Base-by-base conservation (phyloP, 208 protist genomes). In the Leishmania lainsoni region DNA sequence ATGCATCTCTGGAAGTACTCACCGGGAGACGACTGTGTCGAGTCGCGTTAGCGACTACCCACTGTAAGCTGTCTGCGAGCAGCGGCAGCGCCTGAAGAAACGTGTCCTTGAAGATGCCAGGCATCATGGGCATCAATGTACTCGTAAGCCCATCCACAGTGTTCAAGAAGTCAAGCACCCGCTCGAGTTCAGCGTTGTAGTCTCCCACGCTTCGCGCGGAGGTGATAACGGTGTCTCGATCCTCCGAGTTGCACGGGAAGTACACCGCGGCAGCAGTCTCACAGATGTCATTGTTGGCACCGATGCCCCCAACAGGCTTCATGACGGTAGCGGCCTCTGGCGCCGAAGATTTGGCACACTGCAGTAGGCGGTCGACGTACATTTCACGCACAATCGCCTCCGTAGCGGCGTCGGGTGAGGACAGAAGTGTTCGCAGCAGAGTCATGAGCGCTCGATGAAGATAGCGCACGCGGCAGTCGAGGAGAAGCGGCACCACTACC, bases 381-480 rank as follows among this genome's bases (percentile, higher is more conserved):
- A 81, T 49, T 39, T 79, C 78, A 52, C 82, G 82, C 52, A 86
- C 73, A 35, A 59, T 39, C 5, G 71, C 49, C 58, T 79, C 73
- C 5, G 73, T 45, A 5, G 70, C 48, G 10, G 72, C 78, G 58
- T 84, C 77, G 22, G 80, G 68, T 2, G 79, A 26, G 0, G 80
- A 66, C 49, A 81, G 45, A 26, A 84, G 52, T 3, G 85, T 87
- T 6, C 91, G 90, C 48, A 98, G 59, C 16, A 96, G 77, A 6
- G 92, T 95, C 65, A 89, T 91, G n/a, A 97, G 86, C 1, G 89
- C 91, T 12, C 92, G 91, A 75, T 98, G 95, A 52, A 95, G 83
- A 69, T 97, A 98, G 22, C 95, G 93, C 56, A 95, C 89, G 22
- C 91, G 86, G 78, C 86, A 94, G 86, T 95, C 91, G 8, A 98